Evolutionary conservation across 2,329 filamentous ascomycete genomes (phyloP), one percentile per base, ranked within the genome.

Genomic region (Metarhizium anisopliae): DNA sequence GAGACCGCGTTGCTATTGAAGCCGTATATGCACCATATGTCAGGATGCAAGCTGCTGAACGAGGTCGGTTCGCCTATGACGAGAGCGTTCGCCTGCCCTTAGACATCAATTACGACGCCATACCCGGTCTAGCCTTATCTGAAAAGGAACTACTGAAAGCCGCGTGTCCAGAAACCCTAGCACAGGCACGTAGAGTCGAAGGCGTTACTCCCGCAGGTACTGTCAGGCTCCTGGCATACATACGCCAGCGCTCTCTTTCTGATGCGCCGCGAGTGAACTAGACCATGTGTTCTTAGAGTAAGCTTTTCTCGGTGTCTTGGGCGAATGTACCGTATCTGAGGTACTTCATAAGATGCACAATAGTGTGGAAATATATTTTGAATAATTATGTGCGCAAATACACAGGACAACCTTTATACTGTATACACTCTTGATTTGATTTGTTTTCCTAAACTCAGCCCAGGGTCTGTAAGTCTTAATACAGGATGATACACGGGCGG

Each of bases 11-110:
- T 7, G 79, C 81, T 47, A 89, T 96, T 62, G 90, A 96, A 70
- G 87, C 87, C 14, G 77, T 82, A 2, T 99, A 99, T 68, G 90
- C 88, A 1, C 93, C 93, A 0, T 96, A 96, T 68, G 85, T 96
- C 42, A 79, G 78, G 50, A 82, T 84, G 63, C 91, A 97, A 68
- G 77, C 78, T 30, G 77, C 79, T 3, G 79, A 85, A 57, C 86
- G 86, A 20, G 78, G 79, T 36, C 78, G 80, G 6, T 87, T 95
- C 68, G 75, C 83, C 57, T 82, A 84, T 53, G 93, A 97, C 66
- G 94, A 96, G 68, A 77, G 77, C 7, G 72, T 96, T 14, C 74
- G 76, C 14, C 73, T 99, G 13, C 90, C 93, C 0, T 62, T 77
- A 0, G 84, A 91, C 61, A 68, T 97, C 14, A 84, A 96, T 63